Evolutionary conservation across 2,329 filamentous ascomycete genomes (phyloP).

Genomic region (Fusarium sacchari): DNA sequence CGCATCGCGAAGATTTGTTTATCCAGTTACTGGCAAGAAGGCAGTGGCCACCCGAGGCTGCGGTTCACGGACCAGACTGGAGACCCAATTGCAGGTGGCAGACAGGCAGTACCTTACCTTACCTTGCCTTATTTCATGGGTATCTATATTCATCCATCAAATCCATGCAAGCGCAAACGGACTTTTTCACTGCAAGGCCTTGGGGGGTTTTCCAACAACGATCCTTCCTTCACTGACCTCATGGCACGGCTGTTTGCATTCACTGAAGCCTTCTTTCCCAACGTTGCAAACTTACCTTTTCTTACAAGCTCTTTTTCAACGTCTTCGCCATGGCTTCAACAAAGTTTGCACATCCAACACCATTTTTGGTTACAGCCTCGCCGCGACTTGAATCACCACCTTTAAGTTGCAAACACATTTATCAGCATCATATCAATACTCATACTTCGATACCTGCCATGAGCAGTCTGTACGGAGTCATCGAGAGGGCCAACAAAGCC

Average conservation of each 20-base stretch:
- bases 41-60: slow-evolving; percentile 26
- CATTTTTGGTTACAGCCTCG: slow-evolving; percentile 8
- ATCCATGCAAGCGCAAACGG: slow-evolving; percentile 24
- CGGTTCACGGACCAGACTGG: slow-evolving; percentile 27
- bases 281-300: neutral
- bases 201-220: neutral
- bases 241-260: slow-evolving; percentile 3
- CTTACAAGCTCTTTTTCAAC: neutral
- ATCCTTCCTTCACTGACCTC: neutral
- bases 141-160: slow-evolving; percentile 6
- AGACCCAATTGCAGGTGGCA: slow-evolving; percentile 17
- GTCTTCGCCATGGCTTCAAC: slow-evolving; percentile 23
- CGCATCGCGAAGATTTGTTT: neutral
- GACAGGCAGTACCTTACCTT: neutral
- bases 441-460: neutral
- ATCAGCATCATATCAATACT: neutral
- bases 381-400: slow-evolving; percentile 1
- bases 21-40: neutral
- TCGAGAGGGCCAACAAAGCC: slow-evolving; percentile 37
- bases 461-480: slow-evolving; percentile 28
- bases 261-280: neutral
- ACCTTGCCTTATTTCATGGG: slow-evolving; percentile 10
- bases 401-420: slow-evolving; percentile 6
- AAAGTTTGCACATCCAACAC: slow-evolving; percentile 25
- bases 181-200: slow-evolving; percentile 5